Evolutionary conservation across 2,329 filamentous ascomycete species (phyloP).

Genomic region (Penicillium sp.): DNA sequence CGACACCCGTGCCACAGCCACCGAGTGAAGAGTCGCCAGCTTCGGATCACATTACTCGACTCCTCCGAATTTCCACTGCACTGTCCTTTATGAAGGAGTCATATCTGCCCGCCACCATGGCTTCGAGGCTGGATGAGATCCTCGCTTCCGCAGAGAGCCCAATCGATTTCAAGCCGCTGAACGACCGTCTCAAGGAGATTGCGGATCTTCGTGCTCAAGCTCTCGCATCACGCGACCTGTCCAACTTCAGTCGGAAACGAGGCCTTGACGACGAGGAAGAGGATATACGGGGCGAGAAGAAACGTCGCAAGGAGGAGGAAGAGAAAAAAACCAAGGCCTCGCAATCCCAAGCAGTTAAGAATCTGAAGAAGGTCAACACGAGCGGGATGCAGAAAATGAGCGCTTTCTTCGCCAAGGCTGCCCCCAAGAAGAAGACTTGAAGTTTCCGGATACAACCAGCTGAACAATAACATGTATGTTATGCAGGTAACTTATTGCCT

Average conservation of each 20-base stretch:
- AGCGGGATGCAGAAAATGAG: constrained; percentile 95
- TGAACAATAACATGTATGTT: not conserved
- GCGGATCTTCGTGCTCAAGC: constrained; percentile 62
- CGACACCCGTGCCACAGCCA: constrained; percentile 34
- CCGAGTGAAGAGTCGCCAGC: constrained; percentile 23
- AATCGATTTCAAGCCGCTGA: constrained; percentile 62
- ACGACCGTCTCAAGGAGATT: constrained; percentile 60
- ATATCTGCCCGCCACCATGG: constrained; percentile 39
- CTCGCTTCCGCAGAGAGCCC: constrained; percentile 34
- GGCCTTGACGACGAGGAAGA: constrained; percentile 37
- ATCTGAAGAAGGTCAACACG: constrained; percentile 82
- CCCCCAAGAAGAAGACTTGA: constrained; percentile 30
- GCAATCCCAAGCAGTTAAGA: constrained; percentile 65
- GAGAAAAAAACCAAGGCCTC: constrained; percentile 71
- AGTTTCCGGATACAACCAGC: not conserved
- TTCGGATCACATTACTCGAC: constrained; percentile 32
- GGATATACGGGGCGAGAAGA: constrained; percentile 63
- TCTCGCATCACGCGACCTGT: constrained; percentile 53
- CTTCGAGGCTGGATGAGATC: constrained; percentile 31
- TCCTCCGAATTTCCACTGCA: constrained; percentile 44
- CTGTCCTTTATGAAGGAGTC: constrained; percentile 44
- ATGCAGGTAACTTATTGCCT: not conserved
- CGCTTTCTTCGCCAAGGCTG: constrained; percentile 71
- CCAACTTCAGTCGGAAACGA: constrained; percentile 39
- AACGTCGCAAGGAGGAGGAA: constrained; percentile 76